A percentile compares a stretch with the other conserved stretches of the same genome.
Conservation (phyloP, 129 eudicot genomes). For the Ambrosia trifida region DNA sequence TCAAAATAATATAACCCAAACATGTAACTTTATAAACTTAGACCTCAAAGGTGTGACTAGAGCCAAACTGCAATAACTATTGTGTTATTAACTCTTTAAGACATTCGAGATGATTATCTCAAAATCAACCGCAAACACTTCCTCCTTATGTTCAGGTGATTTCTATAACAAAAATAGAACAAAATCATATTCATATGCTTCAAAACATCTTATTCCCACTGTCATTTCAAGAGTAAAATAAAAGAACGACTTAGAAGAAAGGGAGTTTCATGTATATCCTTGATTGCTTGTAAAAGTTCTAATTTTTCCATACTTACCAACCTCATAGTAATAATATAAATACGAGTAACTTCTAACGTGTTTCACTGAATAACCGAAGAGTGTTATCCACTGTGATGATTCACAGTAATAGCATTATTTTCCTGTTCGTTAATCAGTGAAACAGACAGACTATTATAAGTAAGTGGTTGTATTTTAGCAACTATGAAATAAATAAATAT, state of each 20-base stretch:
- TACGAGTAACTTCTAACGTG: neutral
- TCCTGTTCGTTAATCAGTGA: neutral
- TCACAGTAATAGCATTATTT: neutral
- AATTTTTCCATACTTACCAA: neutral
- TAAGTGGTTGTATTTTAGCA: neutral
- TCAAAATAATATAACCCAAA: too few relatives aligned
- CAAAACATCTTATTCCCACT: constrained; percentile 7
- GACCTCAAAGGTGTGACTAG: too few relatives aligned
- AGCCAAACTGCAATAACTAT: too few relatives aligned
- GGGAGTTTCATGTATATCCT: neutral
- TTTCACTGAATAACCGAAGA: neutral
- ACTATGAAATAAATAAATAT: neutral
- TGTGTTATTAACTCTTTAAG: too few relatives aligned
- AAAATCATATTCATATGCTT: constrained; percentile 2
- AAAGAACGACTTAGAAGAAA: neutral
- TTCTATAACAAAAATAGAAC: constrained; percentile 33
- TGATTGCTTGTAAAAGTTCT: neutral
- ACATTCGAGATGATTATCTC: too few relatives aligned
- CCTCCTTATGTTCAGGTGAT: constrained; percentile 21
- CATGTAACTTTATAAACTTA: too few relatives aligned
- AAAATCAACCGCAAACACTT: too few relatives aligned
- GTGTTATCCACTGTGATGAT: neutral
- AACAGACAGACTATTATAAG: neutral
- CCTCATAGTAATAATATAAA: neutral
- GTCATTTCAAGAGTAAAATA: neutral